Conservation (phyloP, 208 protist genomes). For the Sergeia podlipaevii region DNA sequence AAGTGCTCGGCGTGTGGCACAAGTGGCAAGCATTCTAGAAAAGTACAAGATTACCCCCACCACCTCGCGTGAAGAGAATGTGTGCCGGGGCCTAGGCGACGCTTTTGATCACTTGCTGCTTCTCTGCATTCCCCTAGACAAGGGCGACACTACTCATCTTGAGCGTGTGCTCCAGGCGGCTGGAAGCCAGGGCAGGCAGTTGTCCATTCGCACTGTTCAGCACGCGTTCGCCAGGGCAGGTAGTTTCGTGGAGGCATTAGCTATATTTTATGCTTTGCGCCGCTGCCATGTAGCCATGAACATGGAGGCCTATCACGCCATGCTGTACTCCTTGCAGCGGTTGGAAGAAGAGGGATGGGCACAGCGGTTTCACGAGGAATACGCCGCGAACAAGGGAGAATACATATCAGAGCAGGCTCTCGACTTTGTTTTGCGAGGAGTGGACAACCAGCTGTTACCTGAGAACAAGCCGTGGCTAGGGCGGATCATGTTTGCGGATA, state of each 20-base stretch:
- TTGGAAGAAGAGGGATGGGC: slow-evolving; percentile 90
- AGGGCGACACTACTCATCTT: slow-evolving; percentile 34
- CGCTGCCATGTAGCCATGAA: slow-evolving; percentile 83
- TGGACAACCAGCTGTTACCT: slow-evolving; percentile 78
- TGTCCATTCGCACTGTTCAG: slow-evolving; percentile 83
- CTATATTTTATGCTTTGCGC: slow-evolving; percentile 84
- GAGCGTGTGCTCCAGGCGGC: slow-evolving; percentile 58
- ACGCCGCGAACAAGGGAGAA: slow-evolving; percentile 10
- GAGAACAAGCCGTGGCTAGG: slow-evolving; percentile 91
- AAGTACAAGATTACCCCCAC: slow-evolving; percentile 51
- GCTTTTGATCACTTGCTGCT: slow-evolving; percentile 83
- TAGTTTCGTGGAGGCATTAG: slow-evolving; percentile 76
- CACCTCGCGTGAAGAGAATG: slow-evolving; percentile 69
- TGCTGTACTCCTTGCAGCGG: slow-evolving; percentile 89
- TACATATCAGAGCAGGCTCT: slow-evolving; percentile 74
- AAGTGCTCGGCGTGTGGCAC: slow-evolving; percentile 16
- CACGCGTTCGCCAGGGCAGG: slow-evolving; percentile 79
- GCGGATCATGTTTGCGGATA: slow-evolving; percentile 84
- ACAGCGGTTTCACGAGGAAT: slow-evolving; percentile 72
- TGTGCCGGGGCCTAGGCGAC: slow-evolving; percentile 76
- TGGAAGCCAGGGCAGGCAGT: slow-evolving; percentile 51
- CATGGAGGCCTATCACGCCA: slow-evolving; percentile 89
- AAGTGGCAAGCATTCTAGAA: slow-evolving; percentile 27
- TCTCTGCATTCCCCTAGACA: slow-evolving; percentile 61
- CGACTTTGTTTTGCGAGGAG: slow-evolving; percentile 82